Evolutionary conservation across 495 filamentous ascomycete species (phyloP).

Genomic region (Mytilinidion resinicola): DNA sequence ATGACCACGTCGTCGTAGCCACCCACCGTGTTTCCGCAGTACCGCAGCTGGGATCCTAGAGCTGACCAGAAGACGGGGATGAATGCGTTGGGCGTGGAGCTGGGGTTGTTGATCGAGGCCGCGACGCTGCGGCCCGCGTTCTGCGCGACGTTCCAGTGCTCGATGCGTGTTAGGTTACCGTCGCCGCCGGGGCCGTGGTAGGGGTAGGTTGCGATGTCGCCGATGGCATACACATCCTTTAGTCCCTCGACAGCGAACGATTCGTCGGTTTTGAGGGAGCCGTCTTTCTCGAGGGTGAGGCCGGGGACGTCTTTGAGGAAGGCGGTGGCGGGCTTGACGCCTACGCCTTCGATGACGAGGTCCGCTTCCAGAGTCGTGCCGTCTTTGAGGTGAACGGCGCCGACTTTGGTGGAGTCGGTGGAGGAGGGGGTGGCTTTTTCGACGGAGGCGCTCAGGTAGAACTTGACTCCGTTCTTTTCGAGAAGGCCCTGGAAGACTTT

Average conservation of each 20-base stretch:
- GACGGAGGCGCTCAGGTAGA: conserved; percentile 72
- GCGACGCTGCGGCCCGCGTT: conserved; percentile 79
- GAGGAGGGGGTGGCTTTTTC: conserved; percentile 69
- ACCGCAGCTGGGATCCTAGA: conserved; percentile 78
- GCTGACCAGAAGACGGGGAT: conserved; percentile 97
- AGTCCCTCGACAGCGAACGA: conserved; percentile 66
- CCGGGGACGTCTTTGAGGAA: conserved; percentile 69
- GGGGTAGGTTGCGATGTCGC: conserved; percentile 92
- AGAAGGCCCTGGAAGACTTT: conserved; percentile 68
- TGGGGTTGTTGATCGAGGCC: conserved; percentile 59
- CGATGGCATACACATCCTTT: conserved; percentile 83
- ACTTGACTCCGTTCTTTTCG: conserved; percentile 81
- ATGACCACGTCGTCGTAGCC: conserved; percentile 83
- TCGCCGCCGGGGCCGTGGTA: conserved; percentile 84
- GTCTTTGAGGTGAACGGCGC: conserved; percentile 76
- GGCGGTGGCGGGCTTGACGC: conserved; percentile 78
- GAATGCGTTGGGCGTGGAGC: conserved; percentile 59
- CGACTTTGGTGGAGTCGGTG: conserved; percentile 60
- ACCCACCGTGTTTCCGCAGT: conserved; percentile 75
- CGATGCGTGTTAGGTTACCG: conserved; percentile 65
- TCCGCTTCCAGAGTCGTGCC: conserved; percentile 80
- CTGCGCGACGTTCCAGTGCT: conserved; percentile 98
- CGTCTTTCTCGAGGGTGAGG: conserved; percentile 67
- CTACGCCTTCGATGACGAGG: conserved; percentile 83
- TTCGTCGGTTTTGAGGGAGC: conserved; percentile 71